Evolutionary conservation across 2,329 filamentous ascomycete genomes (phyloP).

Genomic region (Calcarisporium arbuscula): DNA sequence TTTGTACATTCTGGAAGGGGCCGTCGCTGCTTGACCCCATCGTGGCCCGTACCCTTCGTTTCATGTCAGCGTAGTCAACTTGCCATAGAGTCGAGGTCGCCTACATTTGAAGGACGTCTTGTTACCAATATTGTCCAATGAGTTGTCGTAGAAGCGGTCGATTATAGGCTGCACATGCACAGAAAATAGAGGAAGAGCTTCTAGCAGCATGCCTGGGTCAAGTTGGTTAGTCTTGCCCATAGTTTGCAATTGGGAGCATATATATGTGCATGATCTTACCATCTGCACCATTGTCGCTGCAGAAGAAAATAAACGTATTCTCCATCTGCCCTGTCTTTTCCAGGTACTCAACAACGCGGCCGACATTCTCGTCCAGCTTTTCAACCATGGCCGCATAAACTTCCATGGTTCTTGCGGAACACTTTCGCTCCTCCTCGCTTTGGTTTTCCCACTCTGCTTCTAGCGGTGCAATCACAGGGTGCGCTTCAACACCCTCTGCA

Average conservation of each 20-base stretch:
- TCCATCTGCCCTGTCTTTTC: constrained; percentile 50
- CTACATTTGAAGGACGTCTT: constrained; percentile 52
- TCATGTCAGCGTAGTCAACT: too few species aligned
- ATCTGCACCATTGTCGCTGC: constrained; percentile 58
- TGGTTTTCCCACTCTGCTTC: constrained; percentile 42
- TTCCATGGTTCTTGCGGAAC: constrained; percentile 51
- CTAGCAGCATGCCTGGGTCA: too few species aligned
- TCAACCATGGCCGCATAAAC: constrained; percentile 60
- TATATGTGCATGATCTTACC: too few species aligned
- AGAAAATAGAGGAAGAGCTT: too few species aligned
- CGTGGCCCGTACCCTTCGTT: constrained; percentile 54
- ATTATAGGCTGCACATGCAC: too few species aligned
- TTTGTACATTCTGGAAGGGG: constrained; percentile 29
- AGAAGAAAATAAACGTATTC: constrained; percentile 58
- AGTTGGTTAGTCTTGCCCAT: too few species aligned
- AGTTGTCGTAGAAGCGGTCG: constrained; percentile 43
- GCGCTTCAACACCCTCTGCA: constrained; percentile 40
- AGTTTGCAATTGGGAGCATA: too few species aligned
- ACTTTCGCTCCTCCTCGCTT: constrained; percentile 36
- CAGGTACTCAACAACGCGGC: constrained; percentile 51
- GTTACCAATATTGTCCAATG: constrained; percentile 48
- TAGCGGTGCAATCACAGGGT: constrained; percentile 41
- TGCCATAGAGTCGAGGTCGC: too few species aligned
- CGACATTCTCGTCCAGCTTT: constrained; percentile 54
- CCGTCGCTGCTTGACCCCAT: constrained; percentile 40